Conservation (phyloP, 257 asterid species). For the Petunia axillaris region DNA sequence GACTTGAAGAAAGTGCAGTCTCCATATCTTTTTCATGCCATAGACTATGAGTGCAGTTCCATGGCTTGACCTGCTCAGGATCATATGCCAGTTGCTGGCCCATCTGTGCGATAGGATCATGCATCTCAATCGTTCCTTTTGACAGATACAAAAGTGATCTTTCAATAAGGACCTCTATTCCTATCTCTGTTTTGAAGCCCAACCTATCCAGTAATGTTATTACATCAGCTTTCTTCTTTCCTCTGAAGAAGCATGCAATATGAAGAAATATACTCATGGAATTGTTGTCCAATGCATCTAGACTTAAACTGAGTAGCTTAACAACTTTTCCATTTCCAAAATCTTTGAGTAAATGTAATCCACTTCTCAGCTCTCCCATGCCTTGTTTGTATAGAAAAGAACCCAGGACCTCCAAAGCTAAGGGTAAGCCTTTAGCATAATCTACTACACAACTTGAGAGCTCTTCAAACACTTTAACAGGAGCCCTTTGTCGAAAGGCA, state of each 20-base stretch:
- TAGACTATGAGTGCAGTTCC: neutral
- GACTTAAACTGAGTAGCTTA: neutral
- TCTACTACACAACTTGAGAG: neutral
- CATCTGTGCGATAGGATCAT: neutral
- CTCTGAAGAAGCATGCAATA: constrained; percentile 26
- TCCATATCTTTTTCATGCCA: neutral
- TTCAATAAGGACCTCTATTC: neutral
- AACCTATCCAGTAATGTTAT: neutral
- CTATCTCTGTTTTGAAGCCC: neutral
- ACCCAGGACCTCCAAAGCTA: constrained; percentile 21
- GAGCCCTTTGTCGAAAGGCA: constrained; percentile 1
- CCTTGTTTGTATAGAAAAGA: neutral
- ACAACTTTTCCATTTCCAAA: neutral
- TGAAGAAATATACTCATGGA: neutral
- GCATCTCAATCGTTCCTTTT: constrained; percentile 20
- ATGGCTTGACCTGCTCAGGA: neutral
- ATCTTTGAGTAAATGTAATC: neutral
- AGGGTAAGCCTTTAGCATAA: constrained; percentile 7
- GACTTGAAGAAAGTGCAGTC: neutral
- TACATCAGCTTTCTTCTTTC: neutral
- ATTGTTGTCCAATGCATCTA: neutral
- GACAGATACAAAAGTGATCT: neutral
- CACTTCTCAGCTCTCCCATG: neutral
- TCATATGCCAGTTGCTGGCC: constrained; percentile 6
- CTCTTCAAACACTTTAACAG: neutral